Conservation (phyloP, 2,329 filamentous ascomycete genomes). For the Colletotrichum tanaceti region DNA sequence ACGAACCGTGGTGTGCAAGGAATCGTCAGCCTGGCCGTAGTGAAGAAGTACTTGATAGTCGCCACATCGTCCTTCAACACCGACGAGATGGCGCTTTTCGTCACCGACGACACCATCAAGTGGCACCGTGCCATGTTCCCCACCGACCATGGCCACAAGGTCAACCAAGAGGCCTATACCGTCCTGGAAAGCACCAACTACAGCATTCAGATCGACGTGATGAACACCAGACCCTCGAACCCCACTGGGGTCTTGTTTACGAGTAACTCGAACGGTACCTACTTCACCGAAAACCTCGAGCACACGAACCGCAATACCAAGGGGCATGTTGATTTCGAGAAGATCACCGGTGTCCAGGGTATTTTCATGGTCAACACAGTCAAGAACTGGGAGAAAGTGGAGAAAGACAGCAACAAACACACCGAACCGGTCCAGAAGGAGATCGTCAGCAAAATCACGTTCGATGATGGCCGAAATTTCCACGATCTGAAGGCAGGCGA, state of each 20-base stretch:
- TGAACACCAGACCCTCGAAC: constrained; percentile 72
- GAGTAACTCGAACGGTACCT: constrained; percentile 97
- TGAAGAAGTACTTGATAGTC: constrained; percentile 88
- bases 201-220: constrained; percentile 95
- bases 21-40: constrained; percentile 81
- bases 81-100: constrained; percentile 90
- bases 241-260: constrained; percentile 91
- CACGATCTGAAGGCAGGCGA: constrained; percentile 75
- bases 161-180: constrained; percentile 90
- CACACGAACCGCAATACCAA: constrained; percentile 85
- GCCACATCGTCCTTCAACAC: constrained; percentile 83
- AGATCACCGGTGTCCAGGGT: constrained; percentile 90
- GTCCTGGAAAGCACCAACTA: constrained; percentile 97
- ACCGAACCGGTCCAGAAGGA: constrained; percentile 63
- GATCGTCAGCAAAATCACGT: constrained; percentile 85
- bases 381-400: constrained; percentile 83
- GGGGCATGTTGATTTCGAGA: constrained; percentile 94
- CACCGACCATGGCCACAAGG: constrained; percentile 73
- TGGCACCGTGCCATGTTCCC: constrained; percentile 96
- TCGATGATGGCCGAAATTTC: constrained; percentile 93
- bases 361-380: constrained; percentile 92
- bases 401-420: constrained; percentile 58
- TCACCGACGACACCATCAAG: constrained; percentile 82
- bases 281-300: constrained; percentile 91
- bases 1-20: constrained; percentile 80